Conservation (phyloP, 2,329 filamentous ascomycete genomes). For the Stagonosporopsis rhizophila region DNA sequence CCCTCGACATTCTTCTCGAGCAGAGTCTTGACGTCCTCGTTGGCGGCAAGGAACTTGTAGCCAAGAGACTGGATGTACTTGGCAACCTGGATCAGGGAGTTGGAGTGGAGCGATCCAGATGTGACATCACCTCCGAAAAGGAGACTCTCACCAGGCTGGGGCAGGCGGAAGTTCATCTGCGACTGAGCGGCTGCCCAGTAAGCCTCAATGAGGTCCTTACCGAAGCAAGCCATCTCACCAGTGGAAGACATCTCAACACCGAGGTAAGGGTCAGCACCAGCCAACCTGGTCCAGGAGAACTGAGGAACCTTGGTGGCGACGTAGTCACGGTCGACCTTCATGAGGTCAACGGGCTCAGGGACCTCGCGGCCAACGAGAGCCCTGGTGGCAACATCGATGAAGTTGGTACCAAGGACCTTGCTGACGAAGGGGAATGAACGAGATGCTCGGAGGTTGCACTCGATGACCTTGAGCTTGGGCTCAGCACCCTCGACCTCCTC, state of each 20-base stretch:
- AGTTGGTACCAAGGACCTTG: constrained; percentile 96
- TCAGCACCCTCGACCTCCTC: constrained; percentile 77
- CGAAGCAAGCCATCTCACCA: constrained; percentile 98
- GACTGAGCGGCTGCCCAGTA: constrained; percentile 98
- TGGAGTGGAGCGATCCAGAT: constrained; percentile 55
- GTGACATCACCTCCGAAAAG: constrained; percentile 86
- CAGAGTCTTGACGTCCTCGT: constrained; percentile 79
- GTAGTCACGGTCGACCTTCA: constrained; percentile 89
- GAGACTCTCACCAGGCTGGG: constrained; percentile 91
- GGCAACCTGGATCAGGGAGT: constrained; percentile 77
- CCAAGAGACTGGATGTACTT: constrained; percentile 87
- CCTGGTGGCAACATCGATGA: constrained; percentile 94
- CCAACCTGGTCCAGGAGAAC: constrained; percentile 98
- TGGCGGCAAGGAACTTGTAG: constrained; percentile 93
- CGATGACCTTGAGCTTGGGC: constrained; percentile 89
- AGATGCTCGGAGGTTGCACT: constrained; percentile 96
- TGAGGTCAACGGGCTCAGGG: constrained; percentile 84
- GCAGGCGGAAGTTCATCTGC: constrained; percentile 99
- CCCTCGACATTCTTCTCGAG: constrained; percentile 76
- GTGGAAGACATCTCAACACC: constrained; percentile 98
- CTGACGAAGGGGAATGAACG: constrained; percentile 98
- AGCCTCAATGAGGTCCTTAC: constrained; percentile 91
- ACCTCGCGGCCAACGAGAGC: constrained; percentile 86
- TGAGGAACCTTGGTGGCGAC: constrained; percentile 97
- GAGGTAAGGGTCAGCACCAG: constrained; percentile 95